Percentiles rank a stretch among this genome's conserved stretches.
Evolutionary conservation across 2,329 filamentous ascomycete species (phyloP).

Genomic region (Fusarium odoratissimum): DNA sequence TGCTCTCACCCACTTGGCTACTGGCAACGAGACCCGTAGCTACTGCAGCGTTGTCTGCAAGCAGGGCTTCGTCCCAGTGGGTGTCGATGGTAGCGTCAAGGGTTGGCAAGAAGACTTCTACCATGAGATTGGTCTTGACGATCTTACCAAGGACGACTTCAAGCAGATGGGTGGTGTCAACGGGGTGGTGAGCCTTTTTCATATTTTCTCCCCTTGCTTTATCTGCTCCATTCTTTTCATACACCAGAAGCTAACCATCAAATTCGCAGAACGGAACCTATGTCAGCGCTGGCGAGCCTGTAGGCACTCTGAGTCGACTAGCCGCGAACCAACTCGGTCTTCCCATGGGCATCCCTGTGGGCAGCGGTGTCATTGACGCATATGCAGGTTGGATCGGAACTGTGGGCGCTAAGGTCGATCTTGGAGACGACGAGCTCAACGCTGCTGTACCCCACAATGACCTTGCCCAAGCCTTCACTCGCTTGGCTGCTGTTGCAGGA

Average conservation of each 20-base stretch:
- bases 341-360: conserved; percentile 87
- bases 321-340: conserved; percentile 87
- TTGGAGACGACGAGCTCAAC: conserved; percentile 74
- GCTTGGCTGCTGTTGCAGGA: conserved; percentile 92
- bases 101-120: conserved; percentile 98
- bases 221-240: not conserved
- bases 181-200: conserved; percentile 79
- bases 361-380: conserved; percentile 96
- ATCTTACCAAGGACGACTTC: conserved; percentile 87
- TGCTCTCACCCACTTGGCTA: conserved; percentile 93
- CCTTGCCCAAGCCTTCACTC: conserved; percentile 90
- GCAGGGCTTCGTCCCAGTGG: conserved; percentile 96
- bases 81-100: conserved; percentile 95
- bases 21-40: conserved; percentile 89
- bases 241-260: conserved; percentile 23
- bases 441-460: conserved; percentile 80
- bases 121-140: conserved; percentile 84
- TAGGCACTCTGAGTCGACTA: conserved; percentile 85
- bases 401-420: conserved; percentile 93
- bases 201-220: conserved; percentile 28
- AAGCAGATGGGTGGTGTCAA: conserved; percentile 94
- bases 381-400: conserved; percentile 99
- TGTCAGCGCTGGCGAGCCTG: conserved; percentile 89
- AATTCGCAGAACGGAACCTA: conserved; percentile 84
- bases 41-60: conserved; percentile 98